Evolutionary conservation across 345 rosid species (phyloP).

Genomic region (Sisymbrium altissimum): DNA sequence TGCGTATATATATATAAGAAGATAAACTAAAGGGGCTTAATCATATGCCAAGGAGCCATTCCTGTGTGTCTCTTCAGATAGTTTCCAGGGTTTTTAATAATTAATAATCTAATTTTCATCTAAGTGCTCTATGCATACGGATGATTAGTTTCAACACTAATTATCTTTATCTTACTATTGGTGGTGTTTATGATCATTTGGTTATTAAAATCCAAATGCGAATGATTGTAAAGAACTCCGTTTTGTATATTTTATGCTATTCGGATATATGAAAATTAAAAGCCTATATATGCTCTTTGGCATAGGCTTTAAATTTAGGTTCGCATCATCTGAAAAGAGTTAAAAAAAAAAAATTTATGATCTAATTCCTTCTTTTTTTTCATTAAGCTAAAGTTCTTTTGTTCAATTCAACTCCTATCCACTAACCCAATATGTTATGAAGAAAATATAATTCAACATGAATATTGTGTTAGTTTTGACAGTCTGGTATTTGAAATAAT

Average conservation of each 20-base stretch:
- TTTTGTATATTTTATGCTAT: constrained; percentile 23
- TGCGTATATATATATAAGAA: constrained; percentile 14
- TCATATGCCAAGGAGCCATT: constrained; percentile 31
- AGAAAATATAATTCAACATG: not conserved
- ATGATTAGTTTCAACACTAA: constrained; percentile 33
- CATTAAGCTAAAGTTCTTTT: too few species aligned
- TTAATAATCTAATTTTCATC: not conserved
- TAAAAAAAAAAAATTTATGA: not conserved
- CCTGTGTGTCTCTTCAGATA: constrained; percentile 32
- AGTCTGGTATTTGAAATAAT: not conserved
- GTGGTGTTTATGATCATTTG: constrained; percentile 23
- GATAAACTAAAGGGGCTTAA: constrained; percentile 15
- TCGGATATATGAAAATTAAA: constrained; percentile 6
- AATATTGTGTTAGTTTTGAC: not conserved
- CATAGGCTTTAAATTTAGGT: constrained; percentile 26
- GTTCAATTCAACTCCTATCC: not conserved
- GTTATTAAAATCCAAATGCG: constrained; percentile 7
- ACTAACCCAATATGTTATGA: not conserved
- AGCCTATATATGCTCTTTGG: constrained; percentile 21
- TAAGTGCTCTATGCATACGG: constrained; percentile 25
- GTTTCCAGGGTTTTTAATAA: constrained; percentile 17
- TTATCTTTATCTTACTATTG: constrained; percentile 25
- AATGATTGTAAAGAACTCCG: constrained; percentile 24
- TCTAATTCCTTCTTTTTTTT: not conserved
- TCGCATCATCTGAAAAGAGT: not conserved